phyloP scores from a whole-genome alignment of 306 rosid species.

The Acacia melanoxylon region DNA sequence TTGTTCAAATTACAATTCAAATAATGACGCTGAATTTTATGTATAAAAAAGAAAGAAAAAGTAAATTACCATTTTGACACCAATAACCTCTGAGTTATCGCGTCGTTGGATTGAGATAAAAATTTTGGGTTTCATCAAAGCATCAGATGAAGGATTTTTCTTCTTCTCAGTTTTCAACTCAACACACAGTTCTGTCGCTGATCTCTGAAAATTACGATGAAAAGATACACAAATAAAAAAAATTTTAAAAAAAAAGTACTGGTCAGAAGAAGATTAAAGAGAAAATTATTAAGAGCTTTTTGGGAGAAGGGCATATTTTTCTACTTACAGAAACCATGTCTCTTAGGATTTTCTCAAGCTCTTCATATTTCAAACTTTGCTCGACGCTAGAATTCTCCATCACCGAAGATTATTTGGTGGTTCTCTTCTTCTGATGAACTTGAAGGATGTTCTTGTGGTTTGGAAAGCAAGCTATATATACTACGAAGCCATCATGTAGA shows the following conservation, averaged over 20 bases:
- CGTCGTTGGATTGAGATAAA: neutral
- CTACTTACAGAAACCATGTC: neutral
- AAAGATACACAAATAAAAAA: neutral
- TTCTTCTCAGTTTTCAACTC: neutral
- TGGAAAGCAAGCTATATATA: neutral
- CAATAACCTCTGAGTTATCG: neutral
- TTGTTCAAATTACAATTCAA: neutral
- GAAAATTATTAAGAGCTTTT: neutral
- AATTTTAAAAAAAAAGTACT: neutral
- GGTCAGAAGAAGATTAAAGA: neutral
- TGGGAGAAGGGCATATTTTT: neutral
- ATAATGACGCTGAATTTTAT: neutral
- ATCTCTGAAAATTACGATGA: neutral
- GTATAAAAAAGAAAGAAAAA: too few species aligned
- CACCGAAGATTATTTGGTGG: neutral
- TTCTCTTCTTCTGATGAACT: neutral
- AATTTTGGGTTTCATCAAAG: neutral
- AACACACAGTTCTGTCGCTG: neutral
- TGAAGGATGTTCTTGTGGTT: neutral
- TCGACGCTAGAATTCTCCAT: neutral
- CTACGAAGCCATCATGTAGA: neutral
- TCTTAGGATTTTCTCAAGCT: neutral
- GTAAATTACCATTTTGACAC: neutral
- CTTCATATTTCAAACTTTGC: neutral
- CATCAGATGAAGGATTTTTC: neutral